These are phyloP conservation scores for Mycosphaerella arachidis DNA, from an alignment of 2,329 filamentous ascomycete genomes.

Conservation along the genomic window DNA sequence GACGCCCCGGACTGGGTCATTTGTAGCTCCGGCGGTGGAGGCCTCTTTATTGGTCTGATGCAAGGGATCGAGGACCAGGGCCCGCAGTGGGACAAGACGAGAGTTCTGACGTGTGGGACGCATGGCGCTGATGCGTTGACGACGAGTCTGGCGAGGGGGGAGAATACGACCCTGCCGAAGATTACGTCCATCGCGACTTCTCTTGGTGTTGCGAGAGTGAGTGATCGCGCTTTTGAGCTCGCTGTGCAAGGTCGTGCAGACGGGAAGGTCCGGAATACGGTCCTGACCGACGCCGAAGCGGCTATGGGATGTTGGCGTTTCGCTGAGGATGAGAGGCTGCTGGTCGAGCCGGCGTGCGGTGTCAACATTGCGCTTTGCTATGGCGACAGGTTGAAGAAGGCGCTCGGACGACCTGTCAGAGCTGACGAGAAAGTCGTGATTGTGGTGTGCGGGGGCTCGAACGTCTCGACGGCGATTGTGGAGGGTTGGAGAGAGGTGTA, in stretches of 20 bases:
- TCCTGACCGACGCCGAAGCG: conserved; percentile 72
- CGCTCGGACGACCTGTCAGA: conserved; percentile 56
- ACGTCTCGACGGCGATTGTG: conserved; percentile 50
- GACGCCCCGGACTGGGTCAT: conserved; percentile 64
- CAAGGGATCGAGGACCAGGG: conserved; percentile 58
- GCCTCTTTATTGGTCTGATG: conserved; percentile 71
- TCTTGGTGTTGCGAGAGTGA: conserved; percentile 66
- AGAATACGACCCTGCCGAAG: conserved; percentile 55
- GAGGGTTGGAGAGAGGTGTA: conserved; percentile 45
- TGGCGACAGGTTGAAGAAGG: conserved; percentile 56
- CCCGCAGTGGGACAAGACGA: conserved; percentile 31
- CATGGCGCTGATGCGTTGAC: conserved; percentile 66
- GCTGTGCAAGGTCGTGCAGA: conserved; percentile 38
- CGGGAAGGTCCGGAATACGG: conserved; percentile 55
- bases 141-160: conserved; percentile 52
- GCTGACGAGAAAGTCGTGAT: conserved; percentile 70
- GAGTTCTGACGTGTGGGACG: conserved; percentile 74
- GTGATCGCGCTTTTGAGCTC: conserved; percentile 63
- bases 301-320: conserved; percentile 72
- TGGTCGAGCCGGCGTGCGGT: conserved; percentile 83
- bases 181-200: conserved; percentile 74
- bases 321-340: conserved; percentile 73
- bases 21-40: conserved; percentile 76
- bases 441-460: conserved; percentile 70
- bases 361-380: conserved; percentile 72